Percentiles rank a stretch among this genome's conserved stretches.
Conservation (phyloP, 83 land plant species). For the Picea abies region DNA sequence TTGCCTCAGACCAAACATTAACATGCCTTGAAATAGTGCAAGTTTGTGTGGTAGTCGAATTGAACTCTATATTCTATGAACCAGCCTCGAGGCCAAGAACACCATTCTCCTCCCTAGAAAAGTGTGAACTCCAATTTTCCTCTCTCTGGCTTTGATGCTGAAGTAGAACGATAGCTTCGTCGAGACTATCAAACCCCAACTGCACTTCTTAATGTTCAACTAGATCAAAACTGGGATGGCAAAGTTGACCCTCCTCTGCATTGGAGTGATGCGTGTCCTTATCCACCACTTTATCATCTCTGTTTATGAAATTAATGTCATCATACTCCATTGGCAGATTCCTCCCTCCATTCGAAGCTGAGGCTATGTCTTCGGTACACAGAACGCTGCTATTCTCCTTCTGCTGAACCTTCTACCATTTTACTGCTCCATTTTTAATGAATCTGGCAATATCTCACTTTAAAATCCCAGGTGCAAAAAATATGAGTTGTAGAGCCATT, state of each 20-base stretch:
- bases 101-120: constrained; percentile 42
- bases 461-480: too few species aligned
- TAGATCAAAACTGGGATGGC: constrained; percentile 65
- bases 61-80: constrained; percentile 46
- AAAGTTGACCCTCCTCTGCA: constrained; percentile 35
- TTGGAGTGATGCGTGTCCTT: constrained; percentile 46
- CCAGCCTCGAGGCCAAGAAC: constrained; percentile 14
- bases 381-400: background rate
- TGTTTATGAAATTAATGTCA: constrained; percentile 57
- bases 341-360: constrained; percentile 34
- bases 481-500: too few species aligned
- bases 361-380: background rate
- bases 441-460: too few species aligned
- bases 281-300: constrained; percentile 51
- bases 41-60: constrained; percentile 49
- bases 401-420: too few species aligned
- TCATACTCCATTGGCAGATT: constrained; percentile 72
- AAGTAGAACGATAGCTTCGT: constrained; percentile 54
- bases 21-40: constrained; percentile 48
- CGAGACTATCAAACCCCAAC: constrained; percentile 60
- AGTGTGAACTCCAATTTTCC: constrained; percentile 62
- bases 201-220: constrained; percentile 58
- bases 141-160: constrained; percentile 50
- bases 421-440: too few species aligned
- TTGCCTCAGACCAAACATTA: constrained; percentile 68